Conservation (phyloP, 2,329 filamentous ascomycete genomes). For the Stachybotrys elegans region DNA sequence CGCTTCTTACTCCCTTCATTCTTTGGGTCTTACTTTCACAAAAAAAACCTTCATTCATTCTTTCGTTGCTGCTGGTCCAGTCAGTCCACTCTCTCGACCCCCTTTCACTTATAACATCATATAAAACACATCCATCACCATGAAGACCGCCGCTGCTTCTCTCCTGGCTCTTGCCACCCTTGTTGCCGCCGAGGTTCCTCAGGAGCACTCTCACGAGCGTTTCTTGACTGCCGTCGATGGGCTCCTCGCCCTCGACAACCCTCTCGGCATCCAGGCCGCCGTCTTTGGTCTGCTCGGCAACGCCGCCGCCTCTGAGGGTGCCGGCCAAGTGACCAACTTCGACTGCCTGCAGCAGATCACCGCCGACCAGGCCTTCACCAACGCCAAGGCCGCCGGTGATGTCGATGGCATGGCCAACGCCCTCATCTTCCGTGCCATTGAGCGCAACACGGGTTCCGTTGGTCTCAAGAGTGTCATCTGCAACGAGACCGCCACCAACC, state of each 20-base stretch:
- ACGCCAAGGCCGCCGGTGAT: slow-evolving; percentile 48
- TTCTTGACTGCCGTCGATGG: slow-evolving; percentile 39
- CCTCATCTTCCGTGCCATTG: slow-evolving; percentile 49
- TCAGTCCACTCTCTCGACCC: not conserved
- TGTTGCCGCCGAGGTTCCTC: slow-evolving; percentile 37
- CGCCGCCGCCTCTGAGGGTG: slow-evolving; percentile 34
- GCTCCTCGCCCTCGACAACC: slow-evolving; percentile 41
- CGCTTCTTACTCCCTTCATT: not conserved
- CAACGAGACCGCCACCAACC: slow-evolving; percentile 52
- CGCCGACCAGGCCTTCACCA: slow-evolving; percentile 56
- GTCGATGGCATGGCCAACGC: slow-evolving; percentile 49
- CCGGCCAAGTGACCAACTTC: slow-evolving; percentile 36
- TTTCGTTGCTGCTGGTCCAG: not conserved
- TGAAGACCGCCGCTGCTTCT: not conserved
- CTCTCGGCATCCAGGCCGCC: slow-evolving; percentile 44
- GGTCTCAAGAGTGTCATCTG: slow-evolving; percentile 45
- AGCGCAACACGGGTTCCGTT: slow-evolving; percentile 40
- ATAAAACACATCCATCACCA: too few species aligned
- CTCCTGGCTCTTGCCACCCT: not conserved
- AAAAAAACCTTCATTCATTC: not conserved
- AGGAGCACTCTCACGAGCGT: slow-evolving; percentile 51
- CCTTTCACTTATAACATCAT: not conserved
- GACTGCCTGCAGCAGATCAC: slow-evolving; percentile 43
- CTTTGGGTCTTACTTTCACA: too few species aligned
- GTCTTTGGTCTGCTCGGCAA: slow-evolving; percentile 45